Evolutionary conservation across 805 yeast genomes (phyloP).

Genomic region (Kodamaea kakaduensis): DNA sequence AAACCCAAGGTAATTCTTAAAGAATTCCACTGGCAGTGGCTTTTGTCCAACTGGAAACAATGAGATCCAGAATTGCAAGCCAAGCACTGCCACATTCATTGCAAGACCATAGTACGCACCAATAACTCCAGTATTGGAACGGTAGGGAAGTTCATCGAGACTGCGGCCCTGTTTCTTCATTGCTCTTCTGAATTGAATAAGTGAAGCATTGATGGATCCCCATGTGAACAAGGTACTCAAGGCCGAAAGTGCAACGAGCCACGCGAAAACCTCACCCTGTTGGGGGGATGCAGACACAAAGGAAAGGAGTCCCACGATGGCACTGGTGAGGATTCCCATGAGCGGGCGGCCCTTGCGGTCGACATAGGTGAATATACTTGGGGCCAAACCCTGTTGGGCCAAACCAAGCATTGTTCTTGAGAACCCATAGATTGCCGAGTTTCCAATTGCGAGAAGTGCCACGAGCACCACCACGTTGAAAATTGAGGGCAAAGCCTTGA

Average conservation of each 20-base stretch:
- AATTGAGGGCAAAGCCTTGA: conserved; percentile 39
- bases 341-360: conserved; percentile 40
- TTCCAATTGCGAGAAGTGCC: conserved; percentile 40
- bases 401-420: conserved; percentile 39
- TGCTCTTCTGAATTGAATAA: conserved; percentile 25
- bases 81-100: conserved; percentile 25
- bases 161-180: conserved; percentile 30
- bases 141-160: conserved; percentile 49
- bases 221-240: conserved; percentile 27
- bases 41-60: conserved; percentile 27
- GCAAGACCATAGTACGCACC: conserved; percentile 27
- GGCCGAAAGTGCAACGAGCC: conserved; percentile 27
- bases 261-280: conserved; percentile 30
- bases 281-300: conserved; percentile 40
- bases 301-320: conserved; percentile 34
- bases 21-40: conserved; percentile 13
- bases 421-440: conserved; percentile 42
- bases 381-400: conserved; percentile 41
- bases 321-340: conserved; percentile 31
- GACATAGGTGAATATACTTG: conserved; percentile 30
- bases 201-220: conserved; percentile 24
- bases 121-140: conserved; percentile 43
- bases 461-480: conserved; percentile 40
- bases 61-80: conserved; percentile 34
- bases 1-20: conserved; percentile 15